phyloP scores from a whole-genome alignment of 495 filamentous ascomycete species.

The Penicillium chermesinum region DNA sequence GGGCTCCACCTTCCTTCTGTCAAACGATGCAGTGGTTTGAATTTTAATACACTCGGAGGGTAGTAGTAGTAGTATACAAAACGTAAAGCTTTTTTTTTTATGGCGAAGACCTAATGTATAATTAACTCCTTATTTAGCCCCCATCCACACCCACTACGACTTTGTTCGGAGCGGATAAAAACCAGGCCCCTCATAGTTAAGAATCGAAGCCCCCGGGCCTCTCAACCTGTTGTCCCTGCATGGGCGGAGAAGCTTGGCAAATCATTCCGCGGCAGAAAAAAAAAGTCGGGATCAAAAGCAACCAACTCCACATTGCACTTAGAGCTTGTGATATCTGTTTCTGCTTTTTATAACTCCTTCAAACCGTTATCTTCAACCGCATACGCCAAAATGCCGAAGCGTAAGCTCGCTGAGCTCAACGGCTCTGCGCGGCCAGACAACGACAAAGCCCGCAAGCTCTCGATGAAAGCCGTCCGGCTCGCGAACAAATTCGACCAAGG shows the following conservation, averaged over 20 bases:
- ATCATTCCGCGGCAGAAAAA: conserved; percentile 19
- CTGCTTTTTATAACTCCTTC: not conserved
- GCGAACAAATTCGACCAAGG: conserved; percentile 53
- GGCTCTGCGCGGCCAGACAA: conserved; percentile 12
- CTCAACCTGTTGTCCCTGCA: not conserved
- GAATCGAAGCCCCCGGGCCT: too few species aligned
- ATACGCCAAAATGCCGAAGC: conserved; percentile 39
- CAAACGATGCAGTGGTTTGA: too few species aligned
- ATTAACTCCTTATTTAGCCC: too few species aligned
- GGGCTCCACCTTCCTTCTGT: conserved; percentile 10
- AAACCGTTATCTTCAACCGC: not conserved
- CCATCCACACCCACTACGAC: too few species aligned
- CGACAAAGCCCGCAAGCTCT: conserved; percentile 20
- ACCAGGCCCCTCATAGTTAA: not conserved
- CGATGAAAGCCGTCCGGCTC: conserved; percentile 37
- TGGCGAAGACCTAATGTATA: too few species aligned
- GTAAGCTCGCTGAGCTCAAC: conserved; percentile 39
- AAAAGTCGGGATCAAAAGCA: conserved; percentile 7
- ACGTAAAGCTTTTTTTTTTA: too few species aligned
- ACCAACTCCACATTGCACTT: not conserved
- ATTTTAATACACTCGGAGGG: too few species aligned
- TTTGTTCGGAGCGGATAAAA: not conserved
- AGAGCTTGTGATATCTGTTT: not conserved
- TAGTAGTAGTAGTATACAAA: too few species aligned
- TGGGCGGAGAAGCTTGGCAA: conserved; percentile 22